A percentile compares a stretch with the other conserved stretches of the same genome.
Evolutionary conservation across 1,284 basidiomycete species (phyloP).

Genomic region (Trametes polyzona): DNA sequence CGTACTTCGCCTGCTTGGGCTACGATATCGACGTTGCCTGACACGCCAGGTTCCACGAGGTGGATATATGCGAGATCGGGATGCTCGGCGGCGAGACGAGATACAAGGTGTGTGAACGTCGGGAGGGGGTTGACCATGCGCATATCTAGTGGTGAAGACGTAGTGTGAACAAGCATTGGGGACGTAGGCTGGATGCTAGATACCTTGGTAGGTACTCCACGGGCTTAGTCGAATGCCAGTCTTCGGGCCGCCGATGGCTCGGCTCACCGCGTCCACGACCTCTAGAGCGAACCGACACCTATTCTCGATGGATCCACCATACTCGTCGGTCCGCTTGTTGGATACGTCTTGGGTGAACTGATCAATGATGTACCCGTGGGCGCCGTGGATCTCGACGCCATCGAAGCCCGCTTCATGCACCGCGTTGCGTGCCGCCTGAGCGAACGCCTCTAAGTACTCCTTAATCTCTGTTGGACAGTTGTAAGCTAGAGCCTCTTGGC

Average conservation of each 20-base stretch:
- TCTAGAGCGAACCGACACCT: constrained; percentile 53
- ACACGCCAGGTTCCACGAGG: constrained; percentile 44
- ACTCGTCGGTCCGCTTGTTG: constrained; percentile 62
- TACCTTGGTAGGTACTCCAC: constrained; percentile 46
- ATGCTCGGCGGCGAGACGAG: constrained; percentile 39
- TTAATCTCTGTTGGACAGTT: constrained; percentile 40
- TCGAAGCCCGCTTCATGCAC: constrained; percentile 50
- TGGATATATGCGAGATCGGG: constrained; percentile 63
- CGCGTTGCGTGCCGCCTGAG: constrained; percentile 46
- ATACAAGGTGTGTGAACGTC: constrained; percentile 44
- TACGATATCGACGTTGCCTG: constrained; percentile 13
- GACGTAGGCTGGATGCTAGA: constrained; percentile 35
- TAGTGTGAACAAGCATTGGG: constrained; percentile 26
- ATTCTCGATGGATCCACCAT: constrained; percentile 62
- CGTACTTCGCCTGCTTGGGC: background rate
- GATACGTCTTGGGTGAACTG: constrained; percentile 47
- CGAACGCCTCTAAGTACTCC: constrained; percentile 44
- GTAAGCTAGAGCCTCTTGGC: background rate
- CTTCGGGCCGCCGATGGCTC: constrained; percentile 43
- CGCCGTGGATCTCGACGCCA: constrained; percentile 41
- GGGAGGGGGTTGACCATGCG: constrained; percentile 51
- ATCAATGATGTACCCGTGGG: constrained; percentile 46
- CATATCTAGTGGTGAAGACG: constrained; percentile 36
- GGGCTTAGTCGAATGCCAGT: constrained; percentile 59
- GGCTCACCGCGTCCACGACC: constrained; percentile 53